These are phyloP conservation scores for Xylariomycetidae sp. DNA, from an alignment of 2,329 filamentous ascomycete species.

Conservation along the genomic window DNA sequence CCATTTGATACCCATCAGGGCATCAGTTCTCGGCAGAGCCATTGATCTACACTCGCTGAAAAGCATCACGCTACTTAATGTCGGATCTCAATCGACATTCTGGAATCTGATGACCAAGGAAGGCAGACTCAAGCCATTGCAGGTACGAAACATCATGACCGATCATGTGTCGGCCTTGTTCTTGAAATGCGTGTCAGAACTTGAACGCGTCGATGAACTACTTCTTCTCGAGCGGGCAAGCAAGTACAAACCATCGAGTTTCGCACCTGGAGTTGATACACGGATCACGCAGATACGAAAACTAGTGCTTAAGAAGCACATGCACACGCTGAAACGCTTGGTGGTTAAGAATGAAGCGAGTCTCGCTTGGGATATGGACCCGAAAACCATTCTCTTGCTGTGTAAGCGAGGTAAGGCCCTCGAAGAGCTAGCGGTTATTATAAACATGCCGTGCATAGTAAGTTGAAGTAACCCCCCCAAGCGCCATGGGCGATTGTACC, in stretches of 20 bases:
- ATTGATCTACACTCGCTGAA: conserved; percentile 52
- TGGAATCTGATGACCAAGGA: conserved; percentile 53
- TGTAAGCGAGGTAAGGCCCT: conserved; percentile 43
- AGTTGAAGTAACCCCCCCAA: conserved; percentile 30
- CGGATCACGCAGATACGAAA: conserved; percentile 54
- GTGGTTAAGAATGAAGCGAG: conserved; percentile 54
- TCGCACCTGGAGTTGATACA: conserved; percentile 43
- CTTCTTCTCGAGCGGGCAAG: conserved; percentile 50
- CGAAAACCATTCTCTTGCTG: conserved; percentile 48
- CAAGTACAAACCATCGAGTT: conserved; percentile 47
- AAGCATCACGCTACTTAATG: conserved; percentile 55
- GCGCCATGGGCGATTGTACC: not conserved
- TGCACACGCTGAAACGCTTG: conserved; percentile 45
- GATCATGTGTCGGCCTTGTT: conserved; percentile 55
- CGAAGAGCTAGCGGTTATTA: conserved; percentile 49
- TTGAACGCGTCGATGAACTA: conserved; percentile 50
- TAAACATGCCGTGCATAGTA: conserved; percentile 50
- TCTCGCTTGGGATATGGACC: conserved; percentile 50
- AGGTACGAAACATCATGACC: conserved; percentile 53
- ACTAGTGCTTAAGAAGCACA: conserved; percentile 52
- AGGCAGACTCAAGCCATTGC: conserved; percentile 44
- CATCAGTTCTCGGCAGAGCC: conserved; percentile 48
- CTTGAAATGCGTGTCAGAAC: conserved; percentile 45
- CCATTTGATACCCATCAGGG: conserved; percentile 54
- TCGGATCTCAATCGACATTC: conserved; percentile 54